Conservation (phyloP, 1,139 yeast species). For the Kurtzmaniella quercitrusa region DNA sequence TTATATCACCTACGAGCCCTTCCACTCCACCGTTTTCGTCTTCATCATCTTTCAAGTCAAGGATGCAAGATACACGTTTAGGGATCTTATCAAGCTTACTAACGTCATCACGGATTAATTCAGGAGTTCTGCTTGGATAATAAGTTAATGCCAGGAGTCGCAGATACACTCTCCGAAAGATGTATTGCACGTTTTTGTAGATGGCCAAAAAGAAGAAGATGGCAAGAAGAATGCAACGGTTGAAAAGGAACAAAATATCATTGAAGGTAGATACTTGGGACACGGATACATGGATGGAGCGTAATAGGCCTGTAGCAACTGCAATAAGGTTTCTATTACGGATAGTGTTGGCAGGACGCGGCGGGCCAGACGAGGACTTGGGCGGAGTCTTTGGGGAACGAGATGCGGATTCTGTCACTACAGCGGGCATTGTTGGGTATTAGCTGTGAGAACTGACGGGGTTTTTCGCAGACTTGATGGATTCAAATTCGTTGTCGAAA, state of each 20-base stretch:
- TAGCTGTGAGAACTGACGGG: no score
- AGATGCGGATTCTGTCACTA: neutral
- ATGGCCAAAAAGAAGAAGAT: slow-evolving; percentile 56
- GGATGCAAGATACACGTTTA: slow-evolving; percentile 64
- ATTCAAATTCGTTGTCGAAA: no score
- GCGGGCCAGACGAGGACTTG: neutral
- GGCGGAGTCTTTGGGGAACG: neutral
- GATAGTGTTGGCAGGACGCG: slow-evolving; percentile 5
- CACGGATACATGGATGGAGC: slow-evolving; percentile 1
- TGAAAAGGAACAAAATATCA: slow-evolving; percentile 4
- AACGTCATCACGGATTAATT: slow-evolving; percentile 81
- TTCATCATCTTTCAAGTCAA: slow-evolving; percentile 67
- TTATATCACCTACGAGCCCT: slow-evolving; percentile 71
- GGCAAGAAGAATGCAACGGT: slow-evolving; percentile 38
- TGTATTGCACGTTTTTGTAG: slow-evolving; percentile 47
- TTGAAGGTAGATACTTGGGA: slow-evolving; percentile 1
- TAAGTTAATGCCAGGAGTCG: slow-evolving; percentile 62
- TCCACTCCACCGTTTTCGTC: slow-evolving; percentile 88
- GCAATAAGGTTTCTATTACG: slow-evolving; percentile 3
- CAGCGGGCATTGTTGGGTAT: neutral
- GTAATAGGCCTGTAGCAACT: neutral
- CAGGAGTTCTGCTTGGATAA: slow-evolving; percentile 82
- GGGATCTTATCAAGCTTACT: slow-evolving; percentile 72
- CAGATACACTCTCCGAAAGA: slow-evolving; percentile 53
- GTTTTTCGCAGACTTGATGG: no score